Base-by-base conservation (phyloP, 495 filamentous ascomycete genomes). In the Penicillium herquei region DNA sequence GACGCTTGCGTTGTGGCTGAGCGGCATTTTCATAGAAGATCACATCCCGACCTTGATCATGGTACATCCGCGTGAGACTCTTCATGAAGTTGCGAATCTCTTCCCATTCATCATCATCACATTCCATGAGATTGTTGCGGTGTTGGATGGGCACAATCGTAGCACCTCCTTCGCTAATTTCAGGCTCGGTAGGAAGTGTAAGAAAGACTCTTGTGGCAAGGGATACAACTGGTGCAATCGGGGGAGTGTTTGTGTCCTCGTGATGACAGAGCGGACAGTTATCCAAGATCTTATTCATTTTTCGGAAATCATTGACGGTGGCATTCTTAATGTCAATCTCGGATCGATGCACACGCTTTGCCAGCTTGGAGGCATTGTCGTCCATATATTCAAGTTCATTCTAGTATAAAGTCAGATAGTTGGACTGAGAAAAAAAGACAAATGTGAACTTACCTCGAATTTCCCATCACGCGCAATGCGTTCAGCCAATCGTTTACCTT, bases 71-170 rank as follows among this genome's bases (percentile, higher is more conserved):
- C 2, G 87, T 97, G 32, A 98, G 81, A 65, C 83, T 88, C 75
- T 98, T 98, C 92, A 98, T 98, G 72, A 98, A 98, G 71, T 98
- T 98, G 42, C 92, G 87, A 39, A 98, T 90, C 67, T 98, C 94
- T 62, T 98, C 94, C 94, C 95, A 98, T 69, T 98, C 94, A 64
- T 98, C 95, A 66, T 98, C 95, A 66, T 98, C 95, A 66, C 95
- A 98, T 71, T 97, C 94, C 18, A 98, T 78, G 11, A 98, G 83
- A 67, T 98, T 98, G 32, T 81, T 84, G 41, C 87, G 87, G 68
- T 98, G 94, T 68, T 89, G 86, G 46, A 95, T 88, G 18, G 94
- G 94, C 9, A 93, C 87, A 60, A 98, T 96, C 34, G 90, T 83
- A 10, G 92, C 90, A 34, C 91, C 87, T 31, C 91, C 89, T 35